phyloP scores from a whole-genome alignment of 1,284 basidiomycete species.

The Ustilago tritici region DNA sequence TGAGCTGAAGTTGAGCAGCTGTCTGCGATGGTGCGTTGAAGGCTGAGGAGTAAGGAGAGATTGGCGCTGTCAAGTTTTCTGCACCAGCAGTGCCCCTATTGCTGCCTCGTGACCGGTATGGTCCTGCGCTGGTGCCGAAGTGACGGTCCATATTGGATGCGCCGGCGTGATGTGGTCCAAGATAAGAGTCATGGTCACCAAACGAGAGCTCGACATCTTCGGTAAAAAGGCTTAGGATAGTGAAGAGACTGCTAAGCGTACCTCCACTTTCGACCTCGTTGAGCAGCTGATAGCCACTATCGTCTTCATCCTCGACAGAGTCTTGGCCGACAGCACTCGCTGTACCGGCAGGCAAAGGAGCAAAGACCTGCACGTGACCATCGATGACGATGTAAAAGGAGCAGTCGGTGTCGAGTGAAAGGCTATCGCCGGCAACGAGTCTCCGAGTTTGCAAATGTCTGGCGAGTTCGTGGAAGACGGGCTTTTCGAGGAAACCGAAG shows the following conservation, averaged over 20 bases:
- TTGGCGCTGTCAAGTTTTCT: constrained; percentile 28
- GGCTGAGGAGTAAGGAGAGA: constrained; percentile 40
- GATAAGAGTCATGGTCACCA: constrained; percentile 43
- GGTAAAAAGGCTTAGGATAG: constrained; percentile 93
- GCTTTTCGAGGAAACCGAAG: constrained; percentile 69
- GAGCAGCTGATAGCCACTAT: constrained; percentile 65
- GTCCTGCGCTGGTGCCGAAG: constrained; percentile 6
- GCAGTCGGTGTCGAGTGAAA: constrained; percentile 64
- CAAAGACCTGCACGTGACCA: constrained; percentile 67
- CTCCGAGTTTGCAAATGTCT: constrained; percentile 67
- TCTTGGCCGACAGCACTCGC: constrained; percentile 18
- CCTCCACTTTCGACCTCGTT: constrained; percentile 71
- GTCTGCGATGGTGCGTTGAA: constrained; percentile 48
- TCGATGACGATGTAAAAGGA: constrained; percentile 70
- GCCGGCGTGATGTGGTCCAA: constrained; percentile 11
- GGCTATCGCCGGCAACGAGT: constrained; percentile 66
- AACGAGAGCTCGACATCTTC: constrained; percentile 90
- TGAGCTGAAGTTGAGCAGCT: constrained; percentile 56
- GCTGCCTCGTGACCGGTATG: constrained; percentile 1
- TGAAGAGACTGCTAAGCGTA: constrained; percentile 93
- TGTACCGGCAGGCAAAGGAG: constrained; percentile 51
- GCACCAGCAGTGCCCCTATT: constrained; percentile 17
- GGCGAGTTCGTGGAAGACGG: constrained; percentile 69
- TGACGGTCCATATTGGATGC: constrained; percentile 28
- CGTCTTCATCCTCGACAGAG: constrained; percentile 56